Conservation (phyloP, 768 basidiomycete species). For the Lactarius hengduanensis region DNA sequence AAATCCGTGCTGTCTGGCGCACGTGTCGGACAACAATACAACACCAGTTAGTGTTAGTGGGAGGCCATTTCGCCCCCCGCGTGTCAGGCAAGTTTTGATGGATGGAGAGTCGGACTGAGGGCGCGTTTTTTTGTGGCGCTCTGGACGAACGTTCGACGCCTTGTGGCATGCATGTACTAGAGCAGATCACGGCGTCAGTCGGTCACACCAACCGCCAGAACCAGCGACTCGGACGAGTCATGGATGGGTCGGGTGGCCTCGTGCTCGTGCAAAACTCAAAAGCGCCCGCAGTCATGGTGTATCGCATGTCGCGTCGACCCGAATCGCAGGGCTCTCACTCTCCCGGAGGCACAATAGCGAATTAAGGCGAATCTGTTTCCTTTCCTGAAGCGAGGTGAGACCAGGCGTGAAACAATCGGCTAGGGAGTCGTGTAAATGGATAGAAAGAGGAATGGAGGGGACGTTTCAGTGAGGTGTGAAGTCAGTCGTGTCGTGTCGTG, state of each 20-base stretch:
- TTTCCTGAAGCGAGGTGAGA: background rate
- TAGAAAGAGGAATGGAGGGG: background rate
- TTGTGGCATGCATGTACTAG: background rate
- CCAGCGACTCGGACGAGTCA: background rate
- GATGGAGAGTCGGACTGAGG: background rate
- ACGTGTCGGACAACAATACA: background rate
- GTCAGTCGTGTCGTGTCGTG: background rate
- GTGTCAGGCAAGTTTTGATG: background rate
- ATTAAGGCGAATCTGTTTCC: background rate
- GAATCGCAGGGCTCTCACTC: background rate
- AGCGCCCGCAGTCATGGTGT: background rate
- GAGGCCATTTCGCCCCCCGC: background rate
- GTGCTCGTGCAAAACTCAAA: background rate
- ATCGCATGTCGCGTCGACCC: background rate
- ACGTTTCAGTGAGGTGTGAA: background rate
- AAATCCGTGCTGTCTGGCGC: conserved; percentile 4
- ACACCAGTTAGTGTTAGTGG: background rate
- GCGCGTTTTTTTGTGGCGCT: background rate
- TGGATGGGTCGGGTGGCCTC: background rate
- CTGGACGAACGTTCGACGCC: background rate
- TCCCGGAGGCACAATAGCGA: background rate
- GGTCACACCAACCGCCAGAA: background rate
- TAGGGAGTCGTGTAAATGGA: background rate
- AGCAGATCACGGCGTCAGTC: background rate
- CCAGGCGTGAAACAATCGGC: background rate